Percentiles rank a stretch among this genome's conserved stretches.
Evolutionary conservation across 2,329 filamentous ascomycete species (phyloP).

Genomic region (Aspergillus sp.): DNA sequence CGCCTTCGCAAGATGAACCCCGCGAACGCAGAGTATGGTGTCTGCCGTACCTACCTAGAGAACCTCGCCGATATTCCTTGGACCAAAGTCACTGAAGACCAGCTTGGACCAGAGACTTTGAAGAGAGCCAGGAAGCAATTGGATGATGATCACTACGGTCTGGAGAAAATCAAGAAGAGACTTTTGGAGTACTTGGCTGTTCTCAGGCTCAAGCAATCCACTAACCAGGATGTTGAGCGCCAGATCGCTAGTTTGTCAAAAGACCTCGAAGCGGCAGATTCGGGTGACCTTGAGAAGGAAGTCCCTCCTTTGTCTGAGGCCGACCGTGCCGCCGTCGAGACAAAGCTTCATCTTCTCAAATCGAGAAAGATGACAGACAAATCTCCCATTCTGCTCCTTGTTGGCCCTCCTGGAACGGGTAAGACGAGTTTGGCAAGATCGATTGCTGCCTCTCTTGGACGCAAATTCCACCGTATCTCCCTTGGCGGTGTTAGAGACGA

Average conservation of each 20-base stretch:
- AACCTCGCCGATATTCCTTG: conserved; percentile 93
- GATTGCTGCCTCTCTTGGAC: conserved; percentile 83
- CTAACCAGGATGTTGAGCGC: conserved; percentile 78
- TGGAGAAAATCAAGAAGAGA: conserved; percentile 96
- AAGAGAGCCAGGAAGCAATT: conserved; percentile 80
- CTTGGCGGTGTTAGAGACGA: conserved; percentile 94
- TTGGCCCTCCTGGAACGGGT: conserved; percentile 89
- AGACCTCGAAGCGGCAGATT: conserved; percentile 39
- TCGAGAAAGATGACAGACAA: conserved; percentile 88
- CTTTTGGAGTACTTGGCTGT: conserved; percentile 94
- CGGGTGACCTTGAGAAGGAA: conserved; percentile 56
- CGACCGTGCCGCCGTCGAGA: conserved; percentile 47
- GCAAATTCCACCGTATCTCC: conserved; percentile 96
- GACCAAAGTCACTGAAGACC: conserved; percentile 79
- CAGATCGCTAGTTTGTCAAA: conserved; percentile 63
- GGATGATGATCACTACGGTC: conserved; percentile 92
- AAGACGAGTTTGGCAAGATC: conserved; percentile 96
- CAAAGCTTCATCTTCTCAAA: conserved; percentile 73
- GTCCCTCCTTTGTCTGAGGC: conserved; percentile 50
- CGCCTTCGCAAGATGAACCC: conserved; percentile 93
- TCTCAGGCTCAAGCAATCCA: conserved; percentile 87
- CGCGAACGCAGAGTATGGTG: conserved; percentile 92
- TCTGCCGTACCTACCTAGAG: conserved; percentile 89
- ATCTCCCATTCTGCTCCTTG: conserved; percentile 89
- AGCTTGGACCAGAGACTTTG: conserved; percentile 77